Base-by-base conservation (phyloP, 805 yeast genomes). In the Lachancea waltii region DNA sequence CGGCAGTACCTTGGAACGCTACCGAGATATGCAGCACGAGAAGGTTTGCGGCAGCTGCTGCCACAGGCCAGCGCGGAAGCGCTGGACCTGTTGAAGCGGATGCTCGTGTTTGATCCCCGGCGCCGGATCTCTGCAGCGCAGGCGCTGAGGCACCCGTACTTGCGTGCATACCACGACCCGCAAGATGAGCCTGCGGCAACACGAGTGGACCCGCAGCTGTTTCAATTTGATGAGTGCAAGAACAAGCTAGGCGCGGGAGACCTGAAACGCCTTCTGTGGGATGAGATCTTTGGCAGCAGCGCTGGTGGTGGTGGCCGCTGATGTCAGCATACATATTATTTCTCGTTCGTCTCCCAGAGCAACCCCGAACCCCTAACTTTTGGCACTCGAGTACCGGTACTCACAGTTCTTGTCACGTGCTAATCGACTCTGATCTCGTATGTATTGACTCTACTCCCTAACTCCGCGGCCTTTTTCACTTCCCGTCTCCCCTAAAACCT, bases 141-240 rank as follows among this genome's bases (percentile, higher is more conserved):
- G 43, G 96, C 97, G 0, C 70, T 90, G 33, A 64, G 72, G 47
- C 97, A 90, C 57, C 95, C 95, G 2, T 90, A 90, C 60, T 67
- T 90, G 38, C 64, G 71, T 35, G 73, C 83, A n/a, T 90, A 90
- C 63, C 97, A 90, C 60, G 97, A 90, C 54, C 95, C 96, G 3
- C 77, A 75, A 38, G 97, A 90, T 58, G 97, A 90, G 62, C 97
- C 97, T 0, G 70, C 69, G 26, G 87, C 92, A 24, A 76, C 77
- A 14, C 84, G 87, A 34, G 81, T 92, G 16, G 89, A 94, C 0
- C 78, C 79, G 28, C 87, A 82, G 49, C 87, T 90, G 58, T 90
- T 92, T 52, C 89, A 83, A 44, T 92, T 92, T 53, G 98, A 92
- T 60, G 73, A 75, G 49, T 69, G 73, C 44, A 89, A 89, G 59